Conservation (phyloP, 805 yeast genomes). For the Priceomyces carsonii region DNA sequence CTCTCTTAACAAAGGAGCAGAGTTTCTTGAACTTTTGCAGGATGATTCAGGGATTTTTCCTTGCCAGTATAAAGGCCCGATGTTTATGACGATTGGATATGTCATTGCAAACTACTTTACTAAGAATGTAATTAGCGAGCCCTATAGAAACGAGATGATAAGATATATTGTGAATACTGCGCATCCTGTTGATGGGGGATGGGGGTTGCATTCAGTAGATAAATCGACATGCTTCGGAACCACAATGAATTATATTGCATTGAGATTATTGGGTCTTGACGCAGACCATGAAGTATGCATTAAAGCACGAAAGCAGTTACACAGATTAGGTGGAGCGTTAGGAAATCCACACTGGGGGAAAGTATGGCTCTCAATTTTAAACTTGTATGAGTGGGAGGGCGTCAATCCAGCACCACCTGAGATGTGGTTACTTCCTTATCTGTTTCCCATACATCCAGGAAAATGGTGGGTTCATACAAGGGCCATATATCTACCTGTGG, state of each 20-base stretch:
- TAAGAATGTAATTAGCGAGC: slow-evolving; percentile 65
- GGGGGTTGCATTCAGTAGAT: slow-evolving; percentile 95
- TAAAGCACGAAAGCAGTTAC: slow-evolving; percentile 72
- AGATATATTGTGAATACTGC: slow-evolving; percentile 88
- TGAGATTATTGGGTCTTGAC: slow-evolving; percentile 77
- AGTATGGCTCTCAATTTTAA: slow-evolving; percentile 80
- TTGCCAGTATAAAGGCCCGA: slow-evolving; percentile 93
- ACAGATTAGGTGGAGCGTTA: slow-evolving; percentile 82
- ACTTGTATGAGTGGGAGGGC: slow-evolving; percentile 91
- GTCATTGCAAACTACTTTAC: slow-evolving; percentile 74
- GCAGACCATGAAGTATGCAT: slow-evolving; percentile 74
- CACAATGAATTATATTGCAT: slow-evolving; percentile 75
- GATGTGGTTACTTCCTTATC: slow-evolving; percentile 82
- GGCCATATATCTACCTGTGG: slow-evolving; percentile 84
- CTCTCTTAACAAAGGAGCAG: slow-evolving; percentile 73
- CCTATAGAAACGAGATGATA: slow-evolving; percentile 65
- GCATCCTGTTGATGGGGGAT: slow-evolving; percentile 99
- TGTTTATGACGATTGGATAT: slow-evolving; percentile 94
- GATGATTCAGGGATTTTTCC: slow-evolving; percentile 88
- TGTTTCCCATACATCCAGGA: slow-evolving; percentile 85
- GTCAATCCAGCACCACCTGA: slow-evolving; percentile 99
- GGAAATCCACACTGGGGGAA: slow-evolving; percentile 98
- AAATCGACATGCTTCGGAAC: slow-evolving; percentile 97
- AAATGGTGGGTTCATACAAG: slow-evolving; percentile 99
- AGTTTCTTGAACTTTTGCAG: slow-evolving; percentile 69